Evolutionary conservation across 2,329 filamentous ascomycete genomes (phyloP), one percentile per base, ranked within the genome.

Genomic region (Aspergillus caelatus): DNA sequence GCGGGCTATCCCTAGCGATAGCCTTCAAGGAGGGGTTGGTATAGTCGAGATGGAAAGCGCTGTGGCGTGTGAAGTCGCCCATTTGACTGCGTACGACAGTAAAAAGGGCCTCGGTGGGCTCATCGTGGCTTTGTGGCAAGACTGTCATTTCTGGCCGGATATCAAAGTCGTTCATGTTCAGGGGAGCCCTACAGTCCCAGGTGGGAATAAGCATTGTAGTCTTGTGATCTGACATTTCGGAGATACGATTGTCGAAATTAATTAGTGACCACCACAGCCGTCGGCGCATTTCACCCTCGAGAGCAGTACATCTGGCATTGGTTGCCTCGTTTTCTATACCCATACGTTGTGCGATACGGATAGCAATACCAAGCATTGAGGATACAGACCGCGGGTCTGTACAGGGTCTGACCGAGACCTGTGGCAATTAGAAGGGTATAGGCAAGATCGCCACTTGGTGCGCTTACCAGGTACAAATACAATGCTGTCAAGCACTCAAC

Each of bases 211-310:
- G 62, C 2, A 67, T 72, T 2, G 73, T 63, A 11, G 68, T 69
- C 64, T 76, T 80, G 61, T 71, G 86, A 56, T 86, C 85, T 4
- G 86, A 84, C 75, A 92, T 85, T 73, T 92, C 90, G 62, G 88
- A 84, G 43, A 91, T 85, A 26, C 90, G 88, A 64, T 85, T 82
- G 74, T 93, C 91, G 67, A 91, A 89, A 30, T 87, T 81, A 16
- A 89, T 83, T 19, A 93, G 81, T 36, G 88, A 86, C 89, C 89
- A 93, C 90, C 89, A 92, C 1, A 93, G 78, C 43, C 90, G 83
- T 57, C 90, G 85, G n/a, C 89, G 85, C 76, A 91, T 85, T 76
- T 92, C 90, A 4, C 86, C 84, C 70, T 92, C 89, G 60, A 91
- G 36, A 81, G 84, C 4, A 77, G 72, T 66, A 39, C 67, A 73